Conservation (phyloP, 805 yeast species). For the Candida wancherniae region DNA sequence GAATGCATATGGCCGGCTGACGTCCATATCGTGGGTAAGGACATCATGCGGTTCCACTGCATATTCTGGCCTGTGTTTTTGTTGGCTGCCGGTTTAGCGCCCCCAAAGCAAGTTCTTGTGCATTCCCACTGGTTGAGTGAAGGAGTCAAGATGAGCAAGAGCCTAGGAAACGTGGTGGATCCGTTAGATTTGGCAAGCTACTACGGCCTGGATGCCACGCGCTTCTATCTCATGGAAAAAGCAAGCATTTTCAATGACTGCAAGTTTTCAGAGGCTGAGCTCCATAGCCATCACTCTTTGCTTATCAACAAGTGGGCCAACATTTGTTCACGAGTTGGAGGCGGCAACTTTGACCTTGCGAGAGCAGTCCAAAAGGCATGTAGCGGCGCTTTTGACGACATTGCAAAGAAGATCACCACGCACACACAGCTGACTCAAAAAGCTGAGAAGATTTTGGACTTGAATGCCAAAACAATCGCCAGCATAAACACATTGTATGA, state of each 20-base stretch:
- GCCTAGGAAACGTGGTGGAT: conserved; percentile 90
- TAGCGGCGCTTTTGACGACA: conserved; percentile 18
- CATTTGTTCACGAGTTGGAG: conserved; percentile 67
- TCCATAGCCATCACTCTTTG: conserved; percentile 52
- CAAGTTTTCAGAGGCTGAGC: conserved; percentile 61
- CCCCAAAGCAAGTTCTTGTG: conserved; percentile 74
- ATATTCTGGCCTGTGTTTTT: conserved; percentile 92
- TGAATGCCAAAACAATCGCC: conserved; percentile 11
- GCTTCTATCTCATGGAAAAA: conserved; percentile 73
- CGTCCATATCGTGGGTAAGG: conserved; percentile 87
- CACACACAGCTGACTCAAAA: conserved; percentile 3
- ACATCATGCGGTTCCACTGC: conserved; percentile 82
- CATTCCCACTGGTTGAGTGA: conserved; percentile 93
- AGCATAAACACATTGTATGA: conserved; percentile 10
- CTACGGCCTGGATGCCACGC: conserved; percentile 68
- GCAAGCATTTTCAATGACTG: conserved; percentile 74
- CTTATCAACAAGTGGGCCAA: conserved; percentile 83
- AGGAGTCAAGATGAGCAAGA: conserved; percentile 91
- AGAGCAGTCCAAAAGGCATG: conserved; percentile 34
- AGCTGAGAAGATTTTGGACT: conserved; percentile 10
- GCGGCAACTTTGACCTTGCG: conserved; percentile 56
- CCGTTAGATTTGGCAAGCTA: conserved; percentile 61
- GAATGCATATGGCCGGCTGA: conserved; percentile 52
- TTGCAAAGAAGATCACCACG: conserved; percentile 20
- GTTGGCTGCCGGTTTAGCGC: conserved; percentile 69